Base-by-base conservation (phyloP, 2,329 filamentous ascomycete species). In the Cladorrhinum sp. region DNA sequence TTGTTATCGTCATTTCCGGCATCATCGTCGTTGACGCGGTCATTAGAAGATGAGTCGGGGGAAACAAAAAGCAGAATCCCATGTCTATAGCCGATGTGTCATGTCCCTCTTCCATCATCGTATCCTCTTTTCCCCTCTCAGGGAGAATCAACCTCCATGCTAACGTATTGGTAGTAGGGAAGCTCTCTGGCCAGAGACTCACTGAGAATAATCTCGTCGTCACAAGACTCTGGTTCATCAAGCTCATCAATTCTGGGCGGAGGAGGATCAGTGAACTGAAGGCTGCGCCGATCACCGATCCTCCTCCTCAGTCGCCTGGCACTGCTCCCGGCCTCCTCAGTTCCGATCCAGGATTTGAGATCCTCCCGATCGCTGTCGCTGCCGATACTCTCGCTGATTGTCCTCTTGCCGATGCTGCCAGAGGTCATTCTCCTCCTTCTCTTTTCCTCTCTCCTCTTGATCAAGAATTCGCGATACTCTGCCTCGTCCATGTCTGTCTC, bases 381-480 rank as follows among this genome's bases (percentile, higher is more conserved):
- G 59, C 82, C 77, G 36, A 73, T 73, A 59, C 73, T 74, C 68
- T 83, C 81, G 67, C 77, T 81, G 64, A 82, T 78, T 24, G 80
- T 82, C 39, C 81, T 76, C 73, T 84, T 84, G 64, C 80, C 79
- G 58, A 83, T 79, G 70, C 80, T 83, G 65, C 80, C 80, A 66
- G 79, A 77, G 57, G 78, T 82, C 69, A 81, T 77, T 23, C 81
- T 75, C 46, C 76, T 76, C 30, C 73, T 73, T 56, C 80, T 76
- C 57, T 73, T 76, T 36, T 79, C 73, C 55, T 77, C 77, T 36
- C 78, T 76, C 54, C 77, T 77, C 60, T 72, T 72, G 64, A 70
- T 73, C 16, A 75, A 67, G 48, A 80, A 80, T 23, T 74, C 71
- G 12, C 67, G 60, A 56, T 72, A 66, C 7, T 72, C 73, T 9